These are phyloP conservation scores for Botrytis paeoniae DNA, from an alignment of 2,329 filamentous ascomycete species.

Conservation along the genomic window DNA sequence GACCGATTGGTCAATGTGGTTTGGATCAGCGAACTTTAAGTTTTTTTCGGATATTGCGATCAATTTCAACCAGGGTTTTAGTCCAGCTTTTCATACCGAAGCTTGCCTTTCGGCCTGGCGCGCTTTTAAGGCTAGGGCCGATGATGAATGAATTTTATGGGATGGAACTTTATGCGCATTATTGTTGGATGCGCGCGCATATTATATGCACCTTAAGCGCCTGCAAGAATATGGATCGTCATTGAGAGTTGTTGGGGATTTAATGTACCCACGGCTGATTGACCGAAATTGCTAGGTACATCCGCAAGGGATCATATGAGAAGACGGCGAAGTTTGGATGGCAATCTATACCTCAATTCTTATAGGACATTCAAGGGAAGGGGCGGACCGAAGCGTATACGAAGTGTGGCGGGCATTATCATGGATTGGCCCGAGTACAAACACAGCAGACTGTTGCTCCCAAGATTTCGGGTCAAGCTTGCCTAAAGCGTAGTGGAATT, in stretches of 20 bases:
- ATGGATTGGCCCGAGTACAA: slow-evolving; percentile 14
- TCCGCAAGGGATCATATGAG: not conserved
- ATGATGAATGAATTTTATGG: slow-evolving; percentile 9
- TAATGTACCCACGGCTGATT: not conserved
- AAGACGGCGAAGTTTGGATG: not conserved
- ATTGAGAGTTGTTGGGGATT: slow-evolving; percentile 2
- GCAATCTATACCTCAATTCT: not conserved
- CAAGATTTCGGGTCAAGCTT: slow-evolving; percentile 21
- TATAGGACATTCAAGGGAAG: slow-evolving; percentile 9
- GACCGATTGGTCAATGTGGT: not conserved
- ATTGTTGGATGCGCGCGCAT: slow-evolving; percentile 20
- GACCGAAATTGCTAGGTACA: slow-evolving; percentile 6
- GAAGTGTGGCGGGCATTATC: slow-evolving; percentile 6
- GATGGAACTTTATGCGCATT: slow-evolving; percentile 5
- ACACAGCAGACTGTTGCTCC: slow-evolving; percentile 19
- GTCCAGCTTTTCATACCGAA: slow-evolving; percentile 13
- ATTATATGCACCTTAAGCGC: slow-evolving; percentile 22
- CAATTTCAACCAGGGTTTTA: slow-evolving; percentile 1
- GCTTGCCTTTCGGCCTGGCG: slow-evolving; percentile 1
- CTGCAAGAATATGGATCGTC: slow-evolving; percentile 14
- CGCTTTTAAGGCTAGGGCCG: not conserved
- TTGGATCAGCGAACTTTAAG: not conserved
- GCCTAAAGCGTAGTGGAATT: slow-evolving; percentile 6
- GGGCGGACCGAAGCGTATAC: slow-evolving; percentile 15
- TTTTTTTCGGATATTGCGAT: slow-evolving; percentile 15